Base-by-base conservation (phyloP, 1,284 basidiomycete genomes). In the Kalmanozyma brasiliensis region DNA sequence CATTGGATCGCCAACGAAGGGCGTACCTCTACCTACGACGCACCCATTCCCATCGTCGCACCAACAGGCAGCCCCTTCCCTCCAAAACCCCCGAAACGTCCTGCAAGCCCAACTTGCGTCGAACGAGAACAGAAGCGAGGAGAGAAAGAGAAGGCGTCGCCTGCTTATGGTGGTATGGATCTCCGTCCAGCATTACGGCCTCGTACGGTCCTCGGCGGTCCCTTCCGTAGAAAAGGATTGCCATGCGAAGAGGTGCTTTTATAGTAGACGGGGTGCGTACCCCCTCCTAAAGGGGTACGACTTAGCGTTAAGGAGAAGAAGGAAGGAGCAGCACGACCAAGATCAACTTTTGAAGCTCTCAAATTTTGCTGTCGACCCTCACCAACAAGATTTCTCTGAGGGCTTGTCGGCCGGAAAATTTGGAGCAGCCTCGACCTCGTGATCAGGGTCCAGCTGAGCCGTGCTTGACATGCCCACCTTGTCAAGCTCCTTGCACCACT, bases 221-320 rank as follows among this genome's bases (percentile, higher is more conserved):
- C 43, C 42, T 33, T 24, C 47, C 16, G 41, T 26, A 24, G 22
- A 36, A 26, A 32, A 41, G 22, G 53, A 46, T 36, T 65, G 33
- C 57, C 66, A 65, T 70, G 44, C 52, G 63, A 71, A 71, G 68
- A 71, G 68, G 68, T 71, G 68, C 68, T 71, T 71, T 71, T 71
- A 71, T 66, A 42, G 68, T 63, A 51, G 68, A 66, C 63, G 68
- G 68, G 58, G 63, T 60, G 53, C 68, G 56, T 60, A 57, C 52
- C 56, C 66, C 66, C 52, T 65, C 55, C 51, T 52, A 52, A 11
- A 52, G 58, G 49, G 48, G 46, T 16, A 57, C 56, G 62, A 66
- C 57, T 65, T 62, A 49, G 68, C 68, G 68, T 71, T 71, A 71
- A 71, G 45, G 56, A 56, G 49, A 57, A 53, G 51, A 60, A 42